Percentiles rank a stretch among this genome's conserved stretches.
Evolutionary conservation across 208 protist species (phyloP).

Genomic region (Wallacemonas sp.): DNA sequence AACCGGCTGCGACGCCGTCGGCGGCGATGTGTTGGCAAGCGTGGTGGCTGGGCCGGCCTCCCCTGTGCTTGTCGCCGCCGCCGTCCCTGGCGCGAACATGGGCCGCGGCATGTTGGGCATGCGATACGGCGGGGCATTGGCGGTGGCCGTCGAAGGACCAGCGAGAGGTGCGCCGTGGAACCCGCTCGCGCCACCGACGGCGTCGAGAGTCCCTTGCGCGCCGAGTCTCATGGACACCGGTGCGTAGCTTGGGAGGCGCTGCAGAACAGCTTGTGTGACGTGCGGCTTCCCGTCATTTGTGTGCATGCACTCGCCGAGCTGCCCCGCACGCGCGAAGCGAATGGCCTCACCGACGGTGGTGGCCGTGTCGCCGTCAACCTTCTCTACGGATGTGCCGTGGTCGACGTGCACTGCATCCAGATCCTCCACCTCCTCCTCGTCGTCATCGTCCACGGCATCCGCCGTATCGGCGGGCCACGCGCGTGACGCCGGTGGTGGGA

Average conservation of each 20-base stretch:
- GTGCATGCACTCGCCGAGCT: constrained; percentile 27
- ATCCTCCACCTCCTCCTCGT: background rate
- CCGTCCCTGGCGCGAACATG: constrained; percentile 4
- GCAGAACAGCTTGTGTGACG: constrained; percentile 3
- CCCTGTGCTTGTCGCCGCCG: background rate
- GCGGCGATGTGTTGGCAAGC: background rate
- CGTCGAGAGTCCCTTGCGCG: too few relatives aligned
- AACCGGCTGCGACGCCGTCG: background rate
- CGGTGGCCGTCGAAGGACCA: background rate
- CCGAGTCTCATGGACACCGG: constrained; percentile 6
- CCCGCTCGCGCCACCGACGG: background rate
- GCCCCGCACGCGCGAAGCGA: constrained; percentile 19
- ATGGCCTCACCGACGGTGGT: constrained; percentile 37
- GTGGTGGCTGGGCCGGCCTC: background rate
- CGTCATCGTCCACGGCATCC: background rate
- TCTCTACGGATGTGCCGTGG: background rate
- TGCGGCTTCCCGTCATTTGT: constrained; percentile 25
- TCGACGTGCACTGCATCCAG: background rate
- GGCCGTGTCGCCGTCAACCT: too few relatives aligned
- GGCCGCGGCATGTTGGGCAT: background rate
- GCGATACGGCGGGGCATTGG: background rate
- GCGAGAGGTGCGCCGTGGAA: background rate
- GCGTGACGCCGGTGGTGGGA: background rate
- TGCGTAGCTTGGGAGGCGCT: constrained; percentile 3
- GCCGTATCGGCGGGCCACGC: background rate